phyloP scores from a whole-genome alignment of 2,329 filamentous ascomycete genomes.

The Aureobasidium subglaciale region DNA sequence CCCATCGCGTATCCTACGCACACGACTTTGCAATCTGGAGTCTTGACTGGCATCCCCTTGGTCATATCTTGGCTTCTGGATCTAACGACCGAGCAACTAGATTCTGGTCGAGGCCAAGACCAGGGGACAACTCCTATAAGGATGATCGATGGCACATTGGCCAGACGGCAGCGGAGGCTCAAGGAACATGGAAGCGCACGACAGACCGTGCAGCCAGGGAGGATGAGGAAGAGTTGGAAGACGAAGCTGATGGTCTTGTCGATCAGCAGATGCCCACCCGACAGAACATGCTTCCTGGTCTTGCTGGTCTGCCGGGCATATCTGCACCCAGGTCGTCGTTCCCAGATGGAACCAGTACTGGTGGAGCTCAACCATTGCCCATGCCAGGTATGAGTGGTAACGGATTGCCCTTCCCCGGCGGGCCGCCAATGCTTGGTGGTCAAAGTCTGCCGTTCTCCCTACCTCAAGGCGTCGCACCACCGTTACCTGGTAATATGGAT shows the following conservation, averaged over 20 bases:
- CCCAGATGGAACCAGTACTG: conserved; percentile 39
- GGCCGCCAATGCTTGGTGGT: conserved; percentile 17
- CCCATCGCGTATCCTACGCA: conserved; percentile 77
- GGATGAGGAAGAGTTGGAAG: conserved; percentile 88
- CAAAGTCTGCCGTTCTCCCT: conserved; percentile 21
- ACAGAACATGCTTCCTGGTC: conserved; percentile 54
- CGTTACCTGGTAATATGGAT: conserved; percentile 26
- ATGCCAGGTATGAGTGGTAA: background rate
- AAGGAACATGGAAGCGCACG: conserved; percentile 91
- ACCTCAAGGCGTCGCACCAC: conserved; percentile 18
- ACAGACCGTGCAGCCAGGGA: conserved; percentile 84
- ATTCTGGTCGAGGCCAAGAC: conserved; percentile 89
- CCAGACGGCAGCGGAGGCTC: conserved; percentile 83
- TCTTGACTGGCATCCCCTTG: conserved; percentile 93
- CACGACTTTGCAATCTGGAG: conserved; percentile 97
- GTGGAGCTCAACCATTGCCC: conserved; percentile 30
- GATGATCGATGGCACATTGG: conserved; percentile 95
- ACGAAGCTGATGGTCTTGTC: conserved; percentile 85
- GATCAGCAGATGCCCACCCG: conserved; percentile 75
- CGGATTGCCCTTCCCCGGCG: conserved; percentile 24
- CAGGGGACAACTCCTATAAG: conserved; percentile 76
- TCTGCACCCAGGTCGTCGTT: conserved; percentile 25
- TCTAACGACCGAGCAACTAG: conserved; percentile 95
- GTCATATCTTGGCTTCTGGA: conserved; percentile 89
- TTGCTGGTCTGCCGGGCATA: conserved; percentile 52